Percentiles rank a stretch among this genome's conserved stretches.
Conservation (phyloP, 805 yeast species). For the Metschnikowia hibisci region DNA sequence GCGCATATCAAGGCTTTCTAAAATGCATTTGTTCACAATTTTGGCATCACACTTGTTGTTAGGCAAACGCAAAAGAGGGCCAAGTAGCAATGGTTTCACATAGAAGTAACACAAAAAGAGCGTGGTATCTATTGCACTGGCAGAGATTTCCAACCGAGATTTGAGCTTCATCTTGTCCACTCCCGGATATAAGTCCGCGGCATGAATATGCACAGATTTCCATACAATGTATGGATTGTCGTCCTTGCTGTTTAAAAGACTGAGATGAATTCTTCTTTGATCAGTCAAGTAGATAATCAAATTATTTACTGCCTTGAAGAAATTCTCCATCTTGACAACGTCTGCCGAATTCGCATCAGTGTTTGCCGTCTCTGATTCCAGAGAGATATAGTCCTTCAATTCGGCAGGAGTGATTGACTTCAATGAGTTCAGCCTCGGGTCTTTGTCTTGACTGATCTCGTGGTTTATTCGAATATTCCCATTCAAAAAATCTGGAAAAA, state of each 20-base stretch:
- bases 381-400: background rate
- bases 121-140: conserved; percentile 66
- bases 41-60: conserved; percentile 68
- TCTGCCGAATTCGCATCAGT: background rate
- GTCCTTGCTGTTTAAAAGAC: conserved; percentile 26
- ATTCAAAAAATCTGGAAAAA: conserved; percentile 39
- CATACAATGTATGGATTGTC: conserved; percentile 32
- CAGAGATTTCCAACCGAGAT: conserved; percentile 26
- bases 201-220: conserved; percentile 44
- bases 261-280: conserved; percentile 45
- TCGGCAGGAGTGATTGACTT: conserved; percentile 7
- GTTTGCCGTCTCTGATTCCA: background rate
- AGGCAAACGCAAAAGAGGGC: conserved; percentile 72
- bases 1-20: conserved; percentile 29
- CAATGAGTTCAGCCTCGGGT: conserved; percentile 2
- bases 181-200: conserved; percentile 39
- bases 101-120: conserved; percentile 70
- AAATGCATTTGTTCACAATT: conserved; percentile 54
- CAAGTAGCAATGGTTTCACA: conserved; percentile 69
- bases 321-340: conserved; percentile 21
- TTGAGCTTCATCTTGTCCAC: conserved; percentile 20
- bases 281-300: conserved; percentile 50
- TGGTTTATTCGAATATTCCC: conserved; percentile 18
- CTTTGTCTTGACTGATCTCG: background rate
- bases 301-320: conserved; percentile 35